phyloP scores from a whole-genome alignment of 305 asterid species.

The Rubia balearica region DNA sequence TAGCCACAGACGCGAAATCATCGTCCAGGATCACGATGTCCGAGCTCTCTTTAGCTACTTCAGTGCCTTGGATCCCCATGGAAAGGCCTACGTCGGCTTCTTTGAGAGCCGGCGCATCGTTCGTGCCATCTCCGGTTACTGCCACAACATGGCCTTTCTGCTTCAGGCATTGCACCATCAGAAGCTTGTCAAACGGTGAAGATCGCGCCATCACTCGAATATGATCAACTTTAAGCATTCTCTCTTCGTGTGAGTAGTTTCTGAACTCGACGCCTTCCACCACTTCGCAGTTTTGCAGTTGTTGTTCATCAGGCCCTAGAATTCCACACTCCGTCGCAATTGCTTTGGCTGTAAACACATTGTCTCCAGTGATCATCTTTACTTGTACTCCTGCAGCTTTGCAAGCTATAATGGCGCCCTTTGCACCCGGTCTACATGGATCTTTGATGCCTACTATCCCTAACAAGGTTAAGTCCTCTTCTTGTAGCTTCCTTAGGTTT shows the following conservation, averaged over 20 bases:
- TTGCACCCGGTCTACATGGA: constrained; percentile 27
- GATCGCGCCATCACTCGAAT: constrained; percentile 29
- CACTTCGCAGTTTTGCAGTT: constrained; percentile 10
- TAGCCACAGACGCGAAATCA: constrained; percentile 26
- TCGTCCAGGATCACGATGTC: constrained; percentile 30
- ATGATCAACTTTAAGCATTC: constrained; percentile 17
- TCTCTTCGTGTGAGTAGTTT: constrained; percentile 17
- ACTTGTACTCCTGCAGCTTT: constrained; percentile 20
- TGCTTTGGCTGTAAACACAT: constrained; percentile 26
- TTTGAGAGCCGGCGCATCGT: constrained; percentile 30
- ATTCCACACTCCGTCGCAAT: constrained; percentile 36
- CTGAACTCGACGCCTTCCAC: constrained; percentile 25
- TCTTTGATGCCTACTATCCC: constrained; percentile 28
- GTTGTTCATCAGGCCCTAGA: constrained; percentile 6
- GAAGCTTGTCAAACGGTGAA: constrained; percentile 28
- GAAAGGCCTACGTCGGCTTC: constrained; percentile 34
- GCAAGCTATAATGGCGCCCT: constrained; percentile 22
- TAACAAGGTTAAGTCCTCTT: constrained; percentile 18
- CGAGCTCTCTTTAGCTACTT: constrained; percentile 29
- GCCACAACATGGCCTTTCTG: constrained; percentile 33
- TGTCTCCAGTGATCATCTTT: constrained; percentile 35
- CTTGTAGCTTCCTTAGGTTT: background rate
- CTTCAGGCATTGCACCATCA: constrained; percentile 28
- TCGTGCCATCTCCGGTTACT: constrained; percentile 29
- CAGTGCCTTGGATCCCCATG: constrained; percentile 32